Conservation (phyloP, 164 flowering plant species). For the Magnolia officinalis region DNA sequence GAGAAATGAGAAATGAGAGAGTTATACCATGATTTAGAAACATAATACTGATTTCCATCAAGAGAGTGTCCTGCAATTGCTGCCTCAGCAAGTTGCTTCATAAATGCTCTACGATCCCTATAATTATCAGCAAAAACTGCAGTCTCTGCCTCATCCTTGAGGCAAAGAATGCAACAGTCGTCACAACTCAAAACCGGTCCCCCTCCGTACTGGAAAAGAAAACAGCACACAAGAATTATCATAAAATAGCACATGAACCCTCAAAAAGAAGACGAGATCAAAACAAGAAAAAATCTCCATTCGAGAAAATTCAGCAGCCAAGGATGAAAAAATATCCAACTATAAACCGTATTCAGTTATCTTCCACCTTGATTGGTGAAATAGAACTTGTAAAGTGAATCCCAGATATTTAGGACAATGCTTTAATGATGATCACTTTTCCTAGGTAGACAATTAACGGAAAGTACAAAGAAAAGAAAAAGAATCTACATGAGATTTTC, state of each 20-base stretch:
- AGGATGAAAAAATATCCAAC: no score
- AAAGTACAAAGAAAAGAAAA: no score
- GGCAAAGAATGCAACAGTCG: constrained; percentile 69
- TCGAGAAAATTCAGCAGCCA: no score
- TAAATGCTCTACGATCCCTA: constrained; percentile 57
- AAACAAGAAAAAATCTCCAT: no score
- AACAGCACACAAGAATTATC: neutral
- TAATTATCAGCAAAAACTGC: constrained; percentile 60
- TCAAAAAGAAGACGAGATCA: neutral
- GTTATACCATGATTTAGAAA: constrained; percentile 75
- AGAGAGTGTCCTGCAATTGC: constrained; percentile 61
- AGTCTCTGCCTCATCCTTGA: constrained; percentile 51
- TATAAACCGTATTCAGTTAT: no score
- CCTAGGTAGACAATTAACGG: no score
- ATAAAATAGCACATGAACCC: constrained; percentile 6
- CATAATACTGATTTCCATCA: constrained; percentile 58
- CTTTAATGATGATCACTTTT: no score
- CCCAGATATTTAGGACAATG: no score
- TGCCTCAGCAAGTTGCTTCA: constrained; percentile 75
- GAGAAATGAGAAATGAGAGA: neutral
- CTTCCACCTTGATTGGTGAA: no score
- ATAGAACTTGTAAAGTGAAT: no score
- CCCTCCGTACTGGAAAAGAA: constrained; percentile 36
- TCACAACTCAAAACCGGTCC: constrained; percentile 57
- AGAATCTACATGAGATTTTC: no score